Conservation (phyloP, 2,329 filamentous ascomycete genomes). For the Biscogniauxia mediterranea region DNA sequence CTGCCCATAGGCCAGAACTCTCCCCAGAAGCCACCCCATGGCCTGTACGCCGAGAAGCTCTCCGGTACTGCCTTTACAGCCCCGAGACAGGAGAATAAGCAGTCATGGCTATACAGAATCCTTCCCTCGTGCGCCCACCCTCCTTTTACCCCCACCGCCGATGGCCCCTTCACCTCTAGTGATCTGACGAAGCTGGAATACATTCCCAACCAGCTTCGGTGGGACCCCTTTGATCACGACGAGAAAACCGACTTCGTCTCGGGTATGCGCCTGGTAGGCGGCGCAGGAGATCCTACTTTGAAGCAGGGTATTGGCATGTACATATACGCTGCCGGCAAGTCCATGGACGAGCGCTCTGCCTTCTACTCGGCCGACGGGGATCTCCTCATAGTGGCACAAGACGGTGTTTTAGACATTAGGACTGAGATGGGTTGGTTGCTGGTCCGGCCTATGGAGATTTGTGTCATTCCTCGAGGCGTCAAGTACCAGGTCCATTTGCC, state of each 20-base stretch:
- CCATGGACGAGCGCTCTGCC: slow-evolving; percentile 65
- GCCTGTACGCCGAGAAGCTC: slow-evolving; percentile 68
- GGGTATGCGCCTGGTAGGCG: slow-evolving; percentile 62
- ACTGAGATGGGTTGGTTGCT: slow-evolving; percentile 66
- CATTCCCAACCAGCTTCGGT: slow-evolving; percentile 80
- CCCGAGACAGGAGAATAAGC: slow-evolving; percentile 55
- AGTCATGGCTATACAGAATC: slow-evolving; percentile 61
- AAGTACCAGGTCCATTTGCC: slow-evolving; percentile 60
- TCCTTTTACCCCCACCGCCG: slow-evolving; percentile 33
- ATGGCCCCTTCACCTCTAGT: slow-evolving; percentile 43
- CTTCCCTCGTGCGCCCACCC: slow-evolving; percentile 53
- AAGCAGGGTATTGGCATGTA: slow-evolving; percentile 70
- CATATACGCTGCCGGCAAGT: slow-evolving; percentile 69
- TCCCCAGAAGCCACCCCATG: slow-evolving; percentile 66
- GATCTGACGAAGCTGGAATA: slow-evolving; percentile 60
- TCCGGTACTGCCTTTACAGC: slow-evolving; percentile 61
- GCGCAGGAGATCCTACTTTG: slow-evolving; percentile 70
- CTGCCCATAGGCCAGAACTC: slow-evolving; percentile 68
- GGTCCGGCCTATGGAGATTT: slow-evolving; percentile 66
- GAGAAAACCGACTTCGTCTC: slow-evolving; percentile 49
- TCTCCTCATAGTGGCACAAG: slow-evolving; percentile 65
- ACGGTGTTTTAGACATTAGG: slow-evolving; percentile 63
- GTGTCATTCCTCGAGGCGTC: slow-evolving; percentile 63
- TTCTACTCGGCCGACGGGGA: slow-evolving; percentile 77
- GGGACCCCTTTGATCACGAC: slow-evolving; percentile 76